Percentiles rank a stretch among this genome's conserved stretches.
Conservation (phyloP, 768 basidiomycete genomes). For the Lactarius hatsudake region DNA sequence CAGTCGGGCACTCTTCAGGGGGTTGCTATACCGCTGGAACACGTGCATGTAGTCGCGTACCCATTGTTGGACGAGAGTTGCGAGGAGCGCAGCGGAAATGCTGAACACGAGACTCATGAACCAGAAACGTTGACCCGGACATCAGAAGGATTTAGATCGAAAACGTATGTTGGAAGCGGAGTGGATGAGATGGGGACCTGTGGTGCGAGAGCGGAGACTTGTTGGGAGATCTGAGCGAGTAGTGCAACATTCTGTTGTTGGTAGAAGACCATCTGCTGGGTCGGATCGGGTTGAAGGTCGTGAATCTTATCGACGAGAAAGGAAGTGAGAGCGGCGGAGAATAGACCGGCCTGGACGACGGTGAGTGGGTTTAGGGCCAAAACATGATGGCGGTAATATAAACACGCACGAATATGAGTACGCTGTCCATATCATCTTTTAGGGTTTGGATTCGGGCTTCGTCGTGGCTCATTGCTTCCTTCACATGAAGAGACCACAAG, state of each 20-base stretch:
- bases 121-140: slow-evolving; percentile 43
- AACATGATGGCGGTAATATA: not conserved
- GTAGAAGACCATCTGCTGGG: not conserved
- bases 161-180: not conserved
- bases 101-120: slow-evolving; percentile 39
- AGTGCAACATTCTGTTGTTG: slow-evolving; percentile 11
- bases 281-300: slow-evolving; percentile 9
- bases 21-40: slow-evolving; percentile 33
- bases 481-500: not conserved
- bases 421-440: not conserved
- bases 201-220: not conserved
- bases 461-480: not conserved
- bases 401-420: not conserved
- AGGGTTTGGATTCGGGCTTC: not conserved
- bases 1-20: slow-evolving; percentile 39
- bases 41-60: slow-evolving; percentile 36
- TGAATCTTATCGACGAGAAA: slow-evolving; percentile 11
- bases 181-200: not conserved
- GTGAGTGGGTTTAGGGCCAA: not conserved
- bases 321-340: slow-evolving; percentile 10
- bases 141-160: slow-evolving; percentile 32
- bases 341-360: slow-evolving; percentile 12
- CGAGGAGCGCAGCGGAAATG: slow-evolving; percentile 41
- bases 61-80: slow-evolving; percentile 52
- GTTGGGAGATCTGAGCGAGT: slow-evolving; percentile 11